These are phyloP conservation scores for Colletotrichum chrysophilum DNA, from an alignment of 2,329 filamentous ascomycete genomes.

Conservation along the genomic window DNA sequence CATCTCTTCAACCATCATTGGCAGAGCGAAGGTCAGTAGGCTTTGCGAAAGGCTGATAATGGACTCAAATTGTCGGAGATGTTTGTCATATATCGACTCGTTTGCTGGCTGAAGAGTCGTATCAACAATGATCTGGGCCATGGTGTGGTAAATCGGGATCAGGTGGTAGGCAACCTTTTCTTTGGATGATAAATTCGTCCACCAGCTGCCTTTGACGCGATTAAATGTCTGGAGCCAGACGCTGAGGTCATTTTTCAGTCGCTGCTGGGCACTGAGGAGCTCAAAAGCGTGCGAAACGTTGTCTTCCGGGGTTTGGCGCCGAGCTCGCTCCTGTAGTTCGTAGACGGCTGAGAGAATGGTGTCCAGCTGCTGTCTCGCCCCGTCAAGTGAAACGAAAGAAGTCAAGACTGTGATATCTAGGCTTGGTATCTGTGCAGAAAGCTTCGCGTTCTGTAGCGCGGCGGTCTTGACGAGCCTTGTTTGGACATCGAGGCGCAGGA, in stretches of 20 bases:
- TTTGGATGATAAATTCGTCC: constrained; percentile 16
- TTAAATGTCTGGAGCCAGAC: constrained; percentile 30
- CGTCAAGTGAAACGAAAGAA: not conserved
- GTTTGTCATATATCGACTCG: constrained; percentile 41
- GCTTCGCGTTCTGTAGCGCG: not conserved
- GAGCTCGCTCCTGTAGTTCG: not conserved
- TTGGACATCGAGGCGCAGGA: constrained; percentile 36
- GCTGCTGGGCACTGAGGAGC: not conserved
- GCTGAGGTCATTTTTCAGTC: constrained; percentile 3
- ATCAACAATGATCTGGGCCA: constrained; percentile 47
- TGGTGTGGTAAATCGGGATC: constrained; percentile 42
- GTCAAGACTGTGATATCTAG: not conserved
- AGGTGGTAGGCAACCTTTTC: constrained; percentile 24
- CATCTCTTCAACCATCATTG: not conserved
- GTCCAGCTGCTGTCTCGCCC: constrained; percentile 6
- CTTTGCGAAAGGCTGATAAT: constrained; percentile 28
- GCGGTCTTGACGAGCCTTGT: constrained; percentile 25
- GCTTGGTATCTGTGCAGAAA: not conserved
- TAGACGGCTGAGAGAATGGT: not conserved
- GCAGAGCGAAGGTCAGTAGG: not conserved
- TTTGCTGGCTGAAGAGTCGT: constrained; percentile 33
- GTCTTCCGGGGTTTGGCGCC: not conserved
- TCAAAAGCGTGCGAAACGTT: not conserved
- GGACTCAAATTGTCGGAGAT: constrained; percentile 33
- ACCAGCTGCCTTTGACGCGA: constrained; percentile 22